phyloP scores from a whole-genome alignment of 75 land plant genomes.

The Larix kaempferi region DNA sequence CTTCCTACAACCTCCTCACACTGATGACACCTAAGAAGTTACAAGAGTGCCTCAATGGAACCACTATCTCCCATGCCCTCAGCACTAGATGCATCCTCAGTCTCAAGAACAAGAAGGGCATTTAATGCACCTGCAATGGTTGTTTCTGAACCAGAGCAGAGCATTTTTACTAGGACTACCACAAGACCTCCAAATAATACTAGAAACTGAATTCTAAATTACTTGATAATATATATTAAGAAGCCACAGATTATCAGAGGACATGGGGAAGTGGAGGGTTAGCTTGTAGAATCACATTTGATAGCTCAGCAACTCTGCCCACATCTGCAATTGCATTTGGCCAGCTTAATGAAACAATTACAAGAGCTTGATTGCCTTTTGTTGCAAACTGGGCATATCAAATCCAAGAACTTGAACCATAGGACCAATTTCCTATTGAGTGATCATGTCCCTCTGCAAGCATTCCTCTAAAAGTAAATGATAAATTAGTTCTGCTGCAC shows the following conservation, averaged over 20 bases:
- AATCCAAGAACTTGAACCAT: constrained; percentile 77
- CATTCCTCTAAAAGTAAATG: constrained; percentile 81
- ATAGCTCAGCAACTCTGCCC: constrained; percentile 86
- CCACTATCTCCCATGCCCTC: constrained; percentile 96
- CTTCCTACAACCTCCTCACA: constrained; percentile 95
- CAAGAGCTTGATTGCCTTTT: constrained; percentile 88
- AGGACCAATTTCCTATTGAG: constrained; percentile 83
- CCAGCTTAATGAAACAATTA: constrained; percentile 77
- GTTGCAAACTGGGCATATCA: constrained; percentile 72
- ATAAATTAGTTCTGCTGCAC: constrained; percentile 95
- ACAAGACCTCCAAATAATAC: constrained; percentile 88
- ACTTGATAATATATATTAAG: constrained; percentile 68
- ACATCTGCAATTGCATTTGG: constrained; percentile 94
- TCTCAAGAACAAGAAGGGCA: constrained; percentile 90
- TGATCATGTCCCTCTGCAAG: constrained; percentile 75
- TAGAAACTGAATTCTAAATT: constrained; percentile 86
- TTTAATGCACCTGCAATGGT: constrained; percentile 83
- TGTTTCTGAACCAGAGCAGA: constrained; percentile 76
- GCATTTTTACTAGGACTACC: constrained; percentile 82
- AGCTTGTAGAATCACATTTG: constrained; percentile 84
- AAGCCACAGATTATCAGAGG: constrained; percentile 91
- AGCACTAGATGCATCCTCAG: constrained; percentile 94
- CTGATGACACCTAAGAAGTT: constrained; percentile 85
- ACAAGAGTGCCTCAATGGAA: constrained; percentile 92
- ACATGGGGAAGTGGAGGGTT: constrained; percentile 89